Conservation (phyloP, 345 rosid species). For the Syzygium aromaticum region DNA sequence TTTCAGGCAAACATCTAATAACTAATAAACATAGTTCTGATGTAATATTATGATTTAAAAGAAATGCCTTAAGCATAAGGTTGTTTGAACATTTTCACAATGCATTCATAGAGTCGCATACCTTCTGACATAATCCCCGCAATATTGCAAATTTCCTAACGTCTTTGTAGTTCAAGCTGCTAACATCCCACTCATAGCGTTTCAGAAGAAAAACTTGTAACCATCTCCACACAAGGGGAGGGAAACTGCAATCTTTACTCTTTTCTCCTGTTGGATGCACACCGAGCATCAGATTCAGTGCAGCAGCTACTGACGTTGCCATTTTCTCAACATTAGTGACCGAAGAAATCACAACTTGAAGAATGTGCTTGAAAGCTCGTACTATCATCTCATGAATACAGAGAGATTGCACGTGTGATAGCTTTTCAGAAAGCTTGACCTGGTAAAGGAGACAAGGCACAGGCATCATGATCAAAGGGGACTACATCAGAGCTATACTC, state of each 20-base stretch:
- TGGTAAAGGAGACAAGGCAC: conserved; percentile 8
- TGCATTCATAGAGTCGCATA: conserved; percentile 9
- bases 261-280: conserved; percentile 45
- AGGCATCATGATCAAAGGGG: background rate
- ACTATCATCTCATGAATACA: conserved; percentile 98
- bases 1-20: background rate
- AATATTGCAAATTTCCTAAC: conserved; percentile 84
- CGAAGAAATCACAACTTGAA: conserved; percentile 84
- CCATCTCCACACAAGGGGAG: conserved; percentile 85
- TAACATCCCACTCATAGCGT: conserved; percentile 87
- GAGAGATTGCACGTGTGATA: conserved; percentile 92
- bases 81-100: background rate
- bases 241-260: conserved; percentile 36
- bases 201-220: conserved; percentile 76
- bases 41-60: background rate
- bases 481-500: background rate
- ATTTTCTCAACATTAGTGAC: conserved; percentile 44
- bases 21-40: background rate
- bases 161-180: conserved; percentile 69
- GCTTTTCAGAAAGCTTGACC: conserved; percentile 94
- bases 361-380: conserved; percentile 85
- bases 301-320: conserved; percentile 71
- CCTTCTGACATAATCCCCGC: conserved; percentile 97
- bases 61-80: background rate
- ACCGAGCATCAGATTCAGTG: conserved; percentile 91